These are phyloP conservation scores for Talaromyces nanjingensis DNA, from an alignment of 495 filamentous ascomycete genomes.

Conservation along the genomic window DNA sequence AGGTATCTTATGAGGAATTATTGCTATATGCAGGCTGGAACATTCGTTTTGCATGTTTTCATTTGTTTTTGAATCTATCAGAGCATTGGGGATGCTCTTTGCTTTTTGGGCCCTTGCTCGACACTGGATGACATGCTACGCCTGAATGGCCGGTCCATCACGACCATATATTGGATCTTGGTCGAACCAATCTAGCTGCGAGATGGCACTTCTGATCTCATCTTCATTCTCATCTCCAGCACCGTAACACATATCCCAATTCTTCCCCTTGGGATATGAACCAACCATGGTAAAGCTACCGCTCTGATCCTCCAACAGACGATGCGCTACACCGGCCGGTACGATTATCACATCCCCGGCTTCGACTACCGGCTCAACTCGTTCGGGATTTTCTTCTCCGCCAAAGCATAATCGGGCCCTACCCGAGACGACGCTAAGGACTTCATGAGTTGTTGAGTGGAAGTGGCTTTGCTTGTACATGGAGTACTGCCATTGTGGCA, in stretches of 20 bases:
- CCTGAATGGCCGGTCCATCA: constrained; percentile 43
- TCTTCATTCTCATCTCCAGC: constrained; percentile 37
- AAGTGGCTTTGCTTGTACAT: constrained; percentile 63
- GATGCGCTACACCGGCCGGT: constrained; percentile 59
- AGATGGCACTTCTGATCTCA: constrained; percentile 39
- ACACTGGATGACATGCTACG: constrained; percentile 12
- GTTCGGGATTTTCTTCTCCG: constrained; percentile 51
- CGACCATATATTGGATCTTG: constrained; percentile 55
- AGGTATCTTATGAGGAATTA: neutral
- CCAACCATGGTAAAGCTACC: constrained; percentile 60
- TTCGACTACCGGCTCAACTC: constrained; percentile 47
- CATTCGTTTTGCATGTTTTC: neutral
- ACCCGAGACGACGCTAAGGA: constrained; percentile 53
- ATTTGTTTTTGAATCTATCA: neutral
- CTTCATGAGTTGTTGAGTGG: constrained; percentile 60
- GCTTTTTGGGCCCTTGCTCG: neutral
- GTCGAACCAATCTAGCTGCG: constrained; percentile 46
- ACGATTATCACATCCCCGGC: constrained; percentile 60
- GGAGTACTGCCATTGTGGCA: constrained; percentile 59
- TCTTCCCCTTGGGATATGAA: constrained; percentile 49
- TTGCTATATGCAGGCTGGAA: neutral
- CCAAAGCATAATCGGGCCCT: constrained; percentile 60
- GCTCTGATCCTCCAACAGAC: constrained; percentile 49
- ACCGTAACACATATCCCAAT: constrained; percentile 70
- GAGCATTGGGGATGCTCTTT: neutral